Evolutionary conservation across 2,329 filamentous ascomycete genomes (phyloP).

Genomic region (Fusarium bactridioides): DNA sequence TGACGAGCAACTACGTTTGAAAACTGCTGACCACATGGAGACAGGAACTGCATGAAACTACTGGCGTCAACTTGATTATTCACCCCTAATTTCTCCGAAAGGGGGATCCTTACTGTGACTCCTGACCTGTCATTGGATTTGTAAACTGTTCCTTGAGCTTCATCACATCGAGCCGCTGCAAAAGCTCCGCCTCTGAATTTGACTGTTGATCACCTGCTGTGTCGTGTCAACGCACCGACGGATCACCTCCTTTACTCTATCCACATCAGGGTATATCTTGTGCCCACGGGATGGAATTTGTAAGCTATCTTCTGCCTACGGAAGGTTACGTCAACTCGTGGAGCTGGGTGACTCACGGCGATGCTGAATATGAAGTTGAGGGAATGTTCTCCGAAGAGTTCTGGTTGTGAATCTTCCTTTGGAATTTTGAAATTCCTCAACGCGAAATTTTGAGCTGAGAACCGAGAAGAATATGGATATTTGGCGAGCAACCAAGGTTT

Average conservation of each 20-base stretch:
- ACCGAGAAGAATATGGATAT: background rate
- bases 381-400: background rate
- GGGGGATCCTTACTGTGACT: too few species aligned
- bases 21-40: background rate
- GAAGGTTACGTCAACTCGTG: background rate
- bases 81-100: background rate
- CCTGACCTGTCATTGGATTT: background rate
- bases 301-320: background rate
- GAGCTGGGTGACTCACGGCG: background rate
- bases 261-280: background rate
- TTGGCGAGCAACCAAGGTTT: background rate
- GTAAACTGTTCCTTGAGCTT: background rate
- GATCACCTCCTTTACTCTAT: background rate
- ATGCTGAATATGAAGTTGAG: background rate
- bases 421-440: background rate
- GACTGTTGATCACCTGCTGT: background rate
- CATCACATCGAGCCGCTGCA: background rate
- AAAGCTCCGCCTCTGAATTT: background rate
- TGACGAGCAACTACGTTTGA: background rate
- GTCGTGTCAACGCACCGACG: background rate
- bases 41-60: background rate
- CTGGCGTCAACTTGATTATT: background rate
- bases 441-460: background rate
- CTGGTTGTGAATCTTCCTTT: background rate
- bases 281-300: background rate